Conservation (phyloP, 495 filamentous ascomycete species). For the Podospora australis region DNA sequence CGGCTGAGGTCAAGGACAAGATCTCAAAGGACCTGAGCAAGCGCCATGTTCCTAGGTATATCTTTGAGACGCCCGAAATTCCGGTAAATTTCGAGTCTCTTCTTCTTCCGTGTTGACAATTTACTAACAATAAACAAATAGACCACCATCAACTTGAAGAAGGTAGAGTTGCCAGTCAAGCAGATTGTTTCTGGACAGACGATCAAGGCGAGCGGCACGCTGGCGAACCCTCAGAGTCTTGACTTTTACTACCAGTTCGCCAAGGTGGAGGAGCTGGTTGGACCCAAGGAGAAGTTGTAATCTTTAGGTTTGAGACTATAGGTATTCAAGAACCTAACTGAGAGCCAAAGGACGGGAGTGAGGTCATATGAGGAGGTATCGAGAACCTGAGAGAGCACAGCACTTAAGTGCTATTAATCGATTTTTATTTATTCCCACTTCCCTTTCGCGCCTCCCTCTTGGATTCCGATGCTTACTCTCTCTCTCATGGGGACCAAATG, state of each 20-base stretch:
- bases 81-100: constrained; percentile 50
- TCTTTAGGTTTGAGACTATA: constrained; percentile 13
- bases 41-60: constrained; percentile 68
- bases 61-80: constrained; percentile 75
- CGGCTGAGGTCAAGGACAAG: constrained; percentile 51
- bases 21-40: constrained; percentile 60
- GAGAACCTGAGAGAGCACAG: no score
- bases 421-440: no score
- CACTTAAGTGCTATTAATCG: no score
- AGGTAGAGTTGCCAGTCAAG: constrained; percentile 80
- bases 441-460: no score
- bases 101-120: neutral
- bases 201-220: constrained; percentile 69
- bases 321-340: no score
- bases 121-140: constrained; percentile 21
- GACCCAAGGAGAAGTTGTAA: constrained; percentile 25
- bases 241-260: constrained; percentile 78
- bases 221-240: constrained; percentile 68
- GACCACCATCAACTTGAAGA: constrained; percentile 79
- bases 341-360: no score
- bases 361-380: no score
- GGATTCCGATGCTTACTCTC: no score
- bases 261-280: constrained; percentile 60
- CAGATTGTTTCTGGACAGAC: constrained; percentile 70
- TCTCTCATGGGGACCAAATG: no score